phyloP scores from a whole-genome alignment of 768 basidiomycete genomes.

The Boletus rubroflammeus region DNA sequence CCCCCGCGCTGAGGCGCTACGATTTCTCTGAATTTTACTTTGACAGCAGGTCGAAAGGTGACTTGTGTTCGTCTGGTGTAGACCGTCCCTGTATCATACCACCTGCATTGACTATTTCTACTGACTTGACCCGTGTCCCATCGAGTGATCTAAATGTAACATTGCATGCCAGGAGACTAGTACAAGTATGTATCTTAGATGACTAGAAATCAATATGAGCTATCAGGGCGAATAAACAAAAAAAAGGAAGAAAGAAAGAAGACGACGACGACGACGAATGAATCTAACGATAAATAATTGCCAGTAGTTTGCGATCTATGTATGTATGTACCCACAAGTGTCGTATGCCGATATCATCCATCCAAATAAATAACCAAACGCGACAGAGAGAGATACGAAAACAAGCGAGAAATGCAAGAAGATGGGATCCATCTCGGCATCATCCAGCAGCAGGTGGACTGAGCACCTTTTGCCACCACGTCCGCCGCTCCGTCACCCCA shows the following conservation, averaged over 20 bases:
- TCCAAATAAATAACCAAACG: neutral
- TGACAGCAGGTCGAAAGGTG: neutral
- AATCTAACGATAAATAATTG: neutral
- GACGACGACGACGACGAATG: neutral
- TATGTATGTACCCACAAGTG: too few relatives aligned
- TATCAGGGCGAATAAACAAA: neutral
- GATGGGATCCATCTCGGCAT: neutral
- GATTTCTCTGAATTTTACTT: too few relatives aligned
- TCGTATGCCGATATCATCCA: neutral
- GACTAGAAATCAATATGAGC: neutral
- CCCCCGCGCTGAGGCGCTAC: too few relatives aligned
- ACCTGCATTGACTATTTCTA: neutral
- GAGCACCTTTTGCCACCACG: constrained; percentile 33
- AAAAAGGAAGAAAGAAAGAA: neutral
- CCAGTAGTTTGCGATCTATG: neutral
- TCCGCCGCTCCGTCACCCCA: constrained; percentile 19
- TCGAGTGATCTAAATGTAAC: neutral
- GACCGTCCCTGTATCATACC: neutral
- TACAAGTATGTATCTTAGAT: neutral
- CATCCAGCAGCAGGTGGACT: constrained; percentile 12
- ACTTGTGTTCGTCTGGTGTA: neutral
- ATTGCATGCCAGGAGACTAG: neutral
- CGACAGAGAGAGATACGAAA: neutral
- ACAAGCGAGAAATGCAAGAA: neutral
- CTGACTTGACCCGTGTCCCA: neutral